Percentiles rank a stretch among this genome's conserved stretches.
These are phyloP conservation scores for Pontederia crassipes DNA, from an alignment of 176 grass and related monocot species.

Conservation along the genomic window DNA sequence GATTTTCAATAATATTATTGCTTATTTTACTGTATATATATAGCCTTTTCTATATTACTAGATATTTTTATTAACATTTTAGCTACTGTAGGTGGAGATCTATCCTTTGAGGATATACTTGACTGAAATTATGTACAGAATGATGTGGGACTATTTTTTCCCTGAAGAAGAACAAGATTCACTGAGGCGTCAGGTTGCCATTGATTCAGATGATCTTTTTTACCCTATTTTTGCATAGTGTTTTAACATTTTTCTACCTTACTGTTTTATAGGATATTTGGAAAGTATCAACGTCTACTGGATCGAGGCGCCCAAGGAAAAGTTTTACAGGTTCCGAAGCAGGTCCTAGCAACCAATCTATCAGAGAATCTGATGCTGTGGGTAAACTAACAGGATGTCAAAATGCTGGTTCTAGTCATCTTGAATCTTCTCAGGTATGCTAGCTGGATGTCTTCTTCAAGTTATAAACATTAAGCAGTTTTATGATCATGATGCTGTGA, in stretches of 20 bases:
- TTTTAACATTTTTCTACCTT: slow-evolving; percentile 16
- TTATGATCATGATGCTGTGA: no score
- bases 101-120: slow-evolving; percentile 96
- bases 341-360: slow-evolving; percentile 64
- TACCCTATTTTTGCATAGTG: slow-evolving; percentile 12
- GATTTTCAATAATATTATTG: neutral
- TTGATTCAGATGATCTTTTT: slow-evolving; percentile 10
- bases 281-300: slow-evolving; percentile 93
- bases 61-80: slow-evolving; percentile 28
- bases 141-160: slow-evolving; percentile 99
- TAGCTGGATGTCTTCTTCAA: neutral
- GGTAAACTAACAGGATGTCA: slow-evolving; percentile 44
- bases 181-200: slow-evolving; percentile 77
- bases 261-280: slow-evolving; percentile 63
- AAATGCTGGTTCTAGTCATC: slow-evolving; percentile 38
- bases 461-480: neutral
- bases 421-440: slow-evolving; percentile 53
- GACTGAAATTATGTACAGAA: slow-evolving; percentile 94
- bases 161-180: slow-evolving; percentile 98
- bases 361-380: slow-evolving; percentile 53
- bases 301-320: slow-evolving; percentile 72
- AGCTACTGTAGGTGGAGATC: slow-evolving; percentile 74
- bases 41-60: neutral
- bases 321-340: slow-evolving; percentile 53
- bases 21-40: slow-evolving; percentile 1